Percentiles rank a stretch among this genome's conserved stretches.
These are phyloP conservation scores for Cunninghamia lanceolata DNA, from an alignment of 75 land plant genomes.

Conservation along the genomic window DNA sequence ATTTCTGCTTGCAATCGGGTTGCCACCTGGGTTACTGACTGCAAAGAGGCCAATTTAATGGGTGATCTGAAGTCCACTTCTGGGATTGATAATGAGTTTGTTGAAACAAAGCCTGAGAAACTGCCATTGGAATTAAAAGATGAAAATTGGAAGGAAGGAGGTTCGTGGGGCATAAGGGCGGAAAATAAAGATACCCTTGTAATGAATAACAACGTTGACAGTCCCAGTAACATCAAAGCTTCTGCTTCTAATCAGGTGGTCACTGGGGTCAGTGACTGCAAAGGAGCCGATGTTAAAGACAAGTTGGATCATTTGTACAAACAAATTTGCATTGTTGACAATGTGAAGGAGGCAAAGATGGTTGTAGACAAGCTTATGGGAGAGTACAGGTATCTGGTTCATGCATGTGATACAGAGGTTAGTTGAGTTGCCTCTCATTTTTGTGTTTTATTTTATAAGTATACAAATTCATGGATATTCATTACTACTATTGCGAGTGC, in stretches of 20 bases:
- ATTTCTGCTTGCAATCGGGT: background rate
- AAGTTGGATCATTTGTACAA: conserved; percentile 33
- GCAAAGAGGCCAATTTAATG: background rate
- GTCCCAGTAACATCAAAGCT: background rate
- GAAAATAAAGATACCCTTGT: background rate
- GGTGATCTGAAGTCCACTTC: background rate
- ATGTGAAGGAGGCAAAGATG: conserved; percentile 41
- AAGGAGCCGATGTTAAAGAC: conserved; percentile 1
- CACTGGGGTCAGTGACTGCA: background rate
- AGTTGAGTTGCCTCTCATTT: background rate
- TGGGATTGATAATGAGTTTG: background rate
- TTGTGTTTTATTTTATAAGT: background rate
- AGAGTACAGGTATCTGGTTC: conserved; percentile 66
- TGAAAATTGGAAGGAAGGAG: background rate
- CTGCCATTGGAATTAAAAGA: background rate
- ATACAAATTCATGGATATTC: background rate
- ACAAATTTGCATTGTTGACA: conserved; percentile 65
- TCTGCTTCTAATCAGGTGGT: background rate
- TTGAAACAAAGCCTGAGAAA: background rate
- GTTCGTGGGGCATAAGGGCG: background rate
- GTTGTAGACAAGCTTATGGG: conserved; percentile 62
- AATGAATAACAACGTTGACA: background rate
- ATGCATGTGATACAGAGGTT: conserved; percentile 65
- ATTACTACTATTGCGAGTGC: background rate
- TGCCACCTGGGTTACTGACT: background rate